A percentile compares a stretch with the other conserved stretches of the same genome.
Conservation (phyloP, 2,329 filamentous ascomycete species). For the Incumbomyces delicatus region DNA sequence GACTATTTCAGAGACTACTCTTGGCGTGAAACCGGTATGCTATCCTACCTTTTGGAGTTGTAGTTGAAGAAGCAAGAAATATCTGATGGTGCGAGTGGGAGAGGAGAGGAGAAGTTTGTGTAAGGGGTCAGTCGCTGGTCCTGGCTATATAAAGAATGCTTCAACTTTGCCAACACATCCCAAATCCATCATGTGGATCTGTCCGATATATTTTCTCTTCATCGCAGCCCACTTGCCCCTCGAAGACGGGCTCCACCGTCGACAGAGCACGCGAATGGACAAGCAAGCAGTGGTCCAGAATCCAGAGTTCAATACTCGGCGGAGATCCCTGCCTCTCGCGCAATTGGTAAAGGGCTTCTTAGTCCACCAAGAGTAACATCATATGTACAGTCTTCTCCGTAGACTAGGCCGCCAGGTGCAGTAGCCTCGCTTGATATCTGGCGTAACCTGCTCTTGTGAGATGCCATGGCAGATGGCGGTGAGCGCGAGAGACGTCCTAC, state of each 20-base stretch:
- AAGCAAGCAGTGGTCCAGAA: background rate
- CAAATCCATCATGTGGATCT: conserved; percentile 3
- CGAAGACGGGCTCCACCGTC: conserved; percentile 4
- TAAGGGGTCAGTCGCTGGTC: background rate
- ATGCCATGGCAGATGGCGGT: conserved; percentile 1
- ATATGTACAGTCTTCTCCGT: background rate
- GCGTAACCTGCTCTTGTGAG: background rate
- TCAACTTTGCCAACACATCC: conserved; percentile 6
- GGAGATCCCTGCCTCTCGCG: background rate
- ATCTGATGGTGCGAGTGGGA: background rate
- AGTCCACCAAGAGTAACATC: background rate
- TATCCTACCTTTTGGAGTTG: conserved; percentile 1
- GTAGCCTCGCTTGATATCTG: conserved; percentile 1
- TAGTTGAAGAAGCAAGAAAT: background rate
- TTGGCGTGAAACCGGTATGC: background rate
- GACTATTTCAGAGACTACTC: background rate
- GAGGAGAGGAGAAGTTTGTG: background rate
- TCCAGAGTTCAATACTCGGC: background rate
- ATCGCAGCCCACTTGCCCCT: conserved; percentile 6
- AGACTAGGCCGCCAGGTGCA: conserved; percentile 4
- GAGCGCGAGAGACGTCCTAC: background rate
- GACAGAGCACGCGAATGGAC: conserved; percentile 8
- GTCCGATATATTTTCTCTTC: background rate
- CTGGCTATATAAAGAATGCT: conserved; percentile 4
- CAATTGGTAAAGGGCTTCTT: background rate